Evolutionary conservation across 495 filamentous ascomycete genomes (phyloP).

Genomic region (Penicillium crystallinum): DNA sequence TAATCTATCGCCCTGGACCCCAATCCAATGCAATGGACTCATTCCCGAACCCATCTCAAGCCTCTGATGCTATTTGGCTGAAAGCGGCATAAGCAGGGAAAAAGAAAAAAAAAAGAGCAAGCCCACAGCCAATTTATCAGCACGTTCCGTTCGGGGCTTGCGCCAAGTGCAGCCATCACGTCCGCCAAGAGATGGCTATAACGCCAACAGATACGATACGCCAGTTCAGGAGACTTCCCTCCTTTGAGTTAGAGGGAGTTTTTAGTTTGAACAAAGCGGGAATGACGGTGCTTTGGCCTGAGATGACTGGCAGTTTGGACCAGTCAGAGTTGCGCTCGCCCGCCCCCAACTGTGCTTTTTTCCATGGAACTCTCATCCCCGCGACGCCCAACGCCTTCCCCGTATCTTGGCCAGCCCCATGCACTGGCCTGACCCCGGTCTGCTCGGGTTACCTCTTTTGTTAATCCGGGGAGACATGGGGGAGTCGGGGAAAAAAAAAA

Average conservation of each 20-base stretch:
- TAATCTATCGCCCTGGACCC: too few relatives aligned
- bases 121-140: not conserved
- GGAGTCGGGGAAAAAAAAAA: not conserved
- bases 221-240: not conserved
- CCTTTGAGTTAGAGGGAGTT: too few relatives aligned
- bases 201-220: slow-evolving; percentile 11
- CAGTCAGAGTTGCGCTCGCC: slow-evolving; percentile 10
- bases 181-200: slow-evolving; percentile 13
- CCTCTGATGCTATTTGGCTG: not conserved
- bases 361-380: slow-evolving; percentile 14
- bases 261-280: not conserved
- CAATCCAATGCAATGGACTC: too few relatives aligned
- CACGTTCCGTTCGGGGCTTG: slow-evolving; percentile 2
- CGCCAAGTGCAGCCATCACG: slow-evolving; percentile 1
- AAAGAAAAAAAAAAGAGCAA: not conserved
- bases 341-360: slow-evolving; percentile 10
- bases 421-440: slow-evolving; percentile 1
- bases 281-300: not conserved
- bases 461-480: slow-evolving; percentile 8
- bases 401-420: slow-evolving; percentile 20
- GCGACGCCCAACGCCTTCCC: slow-evolving; percentile 13
- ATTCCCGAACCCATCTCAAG: too few relatives aligned
- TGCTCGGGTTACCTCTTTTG: slow-evolving; percentile 23
- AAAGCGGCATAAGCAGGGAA: not conserved
- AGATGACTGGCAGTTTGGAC: not conserved